These are phyloP conservation scores for Diaporthe nobilis DNA, from an alignment of 2,329 filamentous ascomycete species.

Conservation along the genomic window DNA sequence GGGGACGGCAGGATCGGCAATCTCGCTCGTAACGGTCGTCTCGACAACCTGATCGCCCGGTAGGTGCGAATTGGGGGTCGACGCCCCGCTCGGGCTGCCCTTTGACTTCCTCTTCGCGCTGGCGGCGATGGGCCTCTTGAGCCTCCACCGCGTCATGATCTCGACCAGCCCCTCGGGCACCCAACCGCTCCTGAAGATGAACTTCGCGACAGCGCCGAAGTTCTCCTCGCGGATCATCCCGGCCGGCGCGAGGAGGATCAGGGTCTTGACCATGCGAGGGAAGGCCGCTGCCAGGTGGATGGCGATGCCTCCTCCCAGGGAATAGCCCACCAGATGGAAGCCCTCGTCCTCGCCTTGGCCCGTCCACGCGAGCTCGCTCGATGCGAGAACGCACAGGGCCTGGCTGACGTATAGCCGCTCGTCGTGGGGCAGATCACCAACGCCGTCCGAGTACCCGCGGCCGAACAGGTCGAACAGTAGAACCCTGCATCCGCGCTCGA, in stretches of 20 bases:
- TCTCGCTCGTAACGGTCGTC: slow-evolving; percentile 44
- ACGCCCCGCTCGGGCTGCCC: slow-evolving; percentile 1
- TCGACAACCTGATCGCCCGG: slow-evolving; percentile 46
- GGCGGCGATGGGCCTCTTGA: slow-evolving; percentile 65
- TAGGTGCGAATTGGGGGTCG: background rate
- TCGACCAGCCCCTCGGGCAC: slow-evolving; percentile 67
- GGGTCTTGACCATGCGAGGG: slow-evolving; percentile 72
- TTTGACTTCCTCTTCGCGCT: slow-evolving; percentile 48
- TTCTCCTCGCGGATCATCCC: slow-evolving; percentile 77
- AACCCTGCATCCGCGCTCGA: slow-evolving; percentile 74
- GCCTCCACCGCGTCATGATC: slow-evolving; percentile 61
- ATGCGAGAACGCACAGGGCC: slow-evolving; percentile 75
- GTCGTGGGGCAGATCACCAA: slow-evolving; percentile 72
- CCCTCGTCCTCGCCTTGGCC: slow-evolving; percentile 54
- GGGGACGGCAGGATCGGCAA: slow-evolving; percentile 51
- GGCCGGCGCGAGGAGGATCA: slow-evolving; percentile 77
- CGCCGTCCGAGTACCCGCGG: slow-evolving; percentile 82
- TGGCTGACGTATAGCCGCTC: slow-evolving; percentile 75
- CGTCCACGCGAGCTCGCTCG: slow-evolving; percentile 71
- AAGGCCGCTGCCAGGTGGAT: slow-evolving; percentile 80
- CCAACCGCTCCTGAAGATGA: slow-evolving; percentile 69
- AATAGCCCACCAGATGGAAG: slow-evolving; percentile 85
- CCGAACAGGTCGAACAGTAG: slow-evolving; percentile 86
- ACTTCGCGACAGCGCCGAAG: slow-evolving; percentile 64
- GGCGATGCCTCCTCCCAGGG: slow-evolving; percentile 81